Percentiles rank a stretch among this genome's conserved stretches.
Evolutionary conservation across 108 stramenopile species (phyloP).

Genomic region (Skeletonema grethae): DNA sequence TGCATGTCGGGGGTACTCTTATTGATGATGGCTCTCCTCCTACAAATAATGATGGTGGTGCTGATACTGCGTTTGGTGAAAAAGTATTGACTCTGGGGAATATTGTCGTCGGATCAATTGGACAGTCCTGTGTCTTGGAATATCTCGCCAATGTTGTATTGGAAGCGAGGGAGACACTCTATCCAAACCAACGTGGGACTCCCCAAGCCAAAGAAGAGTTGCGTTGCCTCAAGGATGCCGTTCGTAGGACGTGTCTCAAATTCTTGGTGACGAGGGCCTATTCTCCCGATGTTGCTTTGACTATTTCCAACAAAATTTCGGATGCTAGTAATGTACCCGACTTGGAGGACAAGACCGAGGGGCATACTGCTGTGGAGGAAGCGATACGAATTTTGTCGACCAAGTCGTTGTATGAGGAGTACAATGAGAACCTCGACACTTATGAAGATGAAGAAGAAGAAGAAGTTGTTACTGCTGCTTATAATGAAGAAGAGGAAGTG

Average conservation of each 20-base stretch:
- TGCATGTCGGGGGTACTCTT: slow-evolving; percentile 34
- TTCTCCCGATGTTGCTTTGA: slow-evolving; percentile 36
- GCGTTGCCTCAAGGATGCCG: slow-evolving; percentile 39
- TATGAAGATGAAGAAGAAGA: not conserved
- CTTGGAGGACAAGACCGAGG: slow-evolving; percentile 13
- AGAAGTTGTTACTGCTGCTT: not conserved
- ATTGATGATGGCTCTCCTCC: slow-evolving; percentile 29
- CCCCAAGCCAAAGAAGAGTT: slow-evolving; percentile 11
- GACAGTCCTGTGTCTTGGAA: slow-evolving; percentile 31
- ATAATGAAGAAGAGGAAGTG: slow-evolving; percentile 7
- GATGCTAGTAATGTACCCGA: slow-evolving; percentile 27
- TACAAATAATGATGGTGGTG: slow-evolving; percentile 7
- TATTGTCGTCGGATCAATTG: slow-evolving; percentile 21
- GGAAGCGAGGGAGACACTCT: slow-evolving; percentile 28
- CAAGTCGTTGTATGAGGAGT: slow-evolving; percentile 10
- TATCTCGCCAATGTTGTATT: slow-evolving; percentile 21
- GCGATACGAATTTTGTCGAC: slow-evolving; percentile 22
- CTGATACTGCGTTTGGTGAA: too few species aligned
- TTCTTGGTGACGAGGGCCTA: slow-evolving; percentile 36
- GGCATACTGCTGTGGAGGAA: slow-evolving; percentile 11
- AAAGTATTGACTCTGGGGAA: slow-evolving; percentile 21
- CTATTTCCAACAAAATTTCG: slow-evolving; percentile 25
- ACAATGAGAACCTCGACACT: slow-evolving; percentile 9
- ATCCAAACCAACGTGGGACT: not conserved
- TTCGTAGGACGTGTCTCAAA: slow-evolving; percentile 40